Percentiles rank a stretch among this genome's conserved stretches.
phyloP scores from a whole-genome alignment of 352 stramenopile genomes.

The Phytophthora hybrid region DNA sequence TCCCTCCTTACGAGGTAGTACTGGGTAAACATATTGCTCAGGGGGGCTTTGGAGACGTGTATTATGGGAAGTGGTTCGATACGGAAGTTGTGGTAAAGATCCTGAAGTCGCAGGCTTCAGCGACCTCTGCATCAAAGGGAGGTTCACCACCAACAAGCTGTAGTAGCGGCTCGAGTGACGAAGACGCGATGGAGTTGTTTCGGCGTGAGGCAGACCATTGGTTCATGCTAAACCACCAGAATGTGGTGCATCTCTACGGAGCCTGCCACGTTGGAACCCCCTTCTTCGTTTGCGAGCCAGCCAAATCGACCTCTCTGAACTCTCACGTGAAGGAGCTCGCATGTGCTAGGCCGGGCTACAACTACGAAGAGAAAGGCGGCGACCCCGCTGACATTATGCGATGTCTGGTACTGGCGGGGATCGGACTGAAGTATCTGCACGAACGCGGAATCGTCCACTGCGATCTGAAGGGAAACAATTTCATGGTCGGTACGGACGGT shows the following conservation, averaged over 20 bases:
- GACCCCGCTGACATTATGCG: constrained; percentile 36
- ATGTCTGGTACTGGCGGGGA: constrained; percentile 30
- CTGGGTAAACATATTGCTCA: constrained; percentile 21
- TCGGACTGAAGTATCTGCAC: constrained; percentile 51
- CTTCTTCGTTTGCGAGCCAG: constrained; percentile 44
- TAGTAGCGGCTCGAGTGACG: constrained; percentile 14
- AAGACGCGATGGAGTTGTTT: constrained; percentile 38
- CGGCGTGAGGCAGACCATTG: constrained; percentile 39
- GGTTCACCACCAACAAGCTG: constrained; percentile 10
- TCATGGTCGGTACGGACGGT: constrained; percentile 39
- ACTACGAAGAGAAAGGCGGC: constrained; percentile 23
- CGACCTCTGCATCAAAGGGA: constrained; percentile 2
- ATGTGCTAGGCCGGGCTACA: constrained; percentile 9
- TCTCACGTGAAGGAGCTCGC: constrained; percentile 33
- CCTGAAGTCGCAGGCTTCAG: constrained; percentile 14
- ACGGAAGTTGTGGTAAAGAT: constrained; percentile 44
- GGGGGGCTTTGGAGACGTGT: constrained; percentile 36
- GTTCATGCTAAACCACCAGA: constrained; percentile 44
- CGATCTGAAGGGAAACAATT: constrained; percentile 50
- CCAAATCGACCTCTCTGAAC: constrained; percentile 28
- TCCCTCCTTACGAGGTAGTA: constrained; percentile 40
- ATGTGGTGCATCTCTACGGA: constrained; percentile 45
- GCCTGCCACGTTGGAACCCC: constrained; percentile 39
- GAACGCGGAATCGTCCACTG: constrained; percentile 40
- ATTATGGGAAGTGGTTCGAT: constrained; percentile 42